These are phyloP conservation scores for Dendrothele bispora DNA, from an alignment of 768 basidiomycete genomes.

Conservation along the genomic window DNA sequence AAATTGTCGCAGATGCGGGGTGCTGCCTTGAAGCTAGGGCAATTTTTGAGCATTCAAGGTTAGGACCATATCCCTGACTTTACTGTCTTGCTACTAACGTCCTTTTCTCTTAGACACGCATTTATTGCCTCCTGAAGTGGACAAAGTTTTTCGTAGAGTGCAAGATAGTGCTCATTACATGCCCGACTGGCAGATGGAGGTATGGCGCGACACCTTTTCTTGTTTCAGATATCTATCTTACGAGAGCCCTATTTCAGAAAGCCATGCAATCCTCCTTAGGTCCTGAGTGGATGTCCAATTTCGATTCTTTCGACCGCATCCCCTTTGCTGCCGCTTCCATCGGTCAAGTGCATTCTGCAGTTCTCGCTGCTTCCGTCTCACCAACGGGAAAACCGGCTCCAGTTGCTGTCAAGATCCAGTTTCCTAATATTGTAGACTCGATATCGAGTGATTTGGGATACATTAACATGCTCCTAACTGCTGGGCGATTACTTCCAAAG, in stretches of 20 bases:
- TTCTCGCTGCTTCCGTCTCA: conserved; percentile 50
- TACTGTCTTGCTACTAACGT: neutral
- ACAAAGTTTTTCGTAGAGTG: conserved; percentile 84
- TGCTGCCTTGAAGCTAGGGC: conserved; percentile 93
- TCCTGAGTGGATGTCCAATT: conserved; percentile 63
- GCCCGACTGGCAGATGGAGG: conserved; percentile 99
- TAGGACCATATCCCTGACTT: no score
- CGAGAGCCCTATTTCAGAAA: conserved; percentile 37
- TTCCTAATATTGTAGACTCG: conserved; percentile 86
- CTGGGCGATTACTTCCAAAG: conserved; percentile 78
- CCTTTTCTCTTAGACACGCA: conserved; percentile 69
- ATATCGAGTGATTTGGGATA: conserved; percentile 89
- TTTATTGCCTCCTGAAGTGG: conserved; percentile 82
- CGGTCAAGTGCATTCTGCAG: conserved; percentile 88
- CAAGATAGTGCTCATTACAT: conserved; percentile 98
- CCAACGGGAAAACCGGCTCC: conserved; percentile 55
- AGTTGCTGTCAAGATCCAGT: conserved; percentile 90
- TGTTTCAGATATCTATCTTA: neutral
- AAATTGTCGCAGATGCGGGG: conserved; percentile 96
- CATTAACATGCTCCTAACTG: conserved; percentile 67
- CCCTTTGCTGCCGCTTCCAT: conserved; percentile 97
- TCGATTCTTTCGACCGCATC: conserved; percentile 74
- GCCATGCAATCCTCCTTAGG: conserved; percentile 79
- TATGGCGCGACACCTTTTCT: conserved; percentile 25
- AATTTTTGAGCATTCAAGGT: conserved; percentile 97